These are phyloP conservation scores for Rhodotorula mucilaginosa DNA, from an alignment of 1,284 basidiomycete genomes.

Conservation along the genomic window DNA sequence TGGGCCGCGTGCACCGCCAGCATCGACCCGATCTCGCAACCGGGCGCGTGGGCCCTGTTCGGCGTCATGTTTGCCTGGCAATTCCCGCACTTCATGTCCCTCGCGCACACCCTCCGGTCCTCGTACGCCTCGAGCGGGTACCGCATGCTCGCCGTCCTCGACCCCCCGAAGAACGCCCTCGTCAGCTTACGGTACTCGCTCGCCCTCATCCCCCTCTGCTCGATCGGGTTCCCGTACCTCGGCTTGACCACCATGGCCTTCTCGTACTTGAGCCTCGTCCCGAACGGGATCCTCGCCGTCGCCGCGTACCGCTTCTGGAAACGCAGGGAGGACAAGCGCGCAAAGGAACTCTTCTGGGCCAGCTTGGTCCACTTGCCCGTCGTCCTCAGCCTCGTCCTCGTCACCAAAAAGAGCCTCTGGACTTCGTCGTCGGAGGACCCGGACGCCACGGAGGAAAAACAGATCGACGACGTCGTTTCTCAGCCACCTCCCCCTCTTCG, in stretches of 20 bases:
- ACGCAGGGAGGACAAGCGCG: constrained; percentile 67
- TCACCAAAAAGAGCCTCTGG: constrained; percentile 70
- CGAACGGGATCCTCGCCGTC: constrained; percentile 69
- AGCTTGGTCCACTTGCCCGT: constrained; percentile 88
- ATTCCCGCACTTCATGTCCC: constrained; percentile 95
- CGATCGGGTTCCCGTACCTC: constrained; percentile 71
- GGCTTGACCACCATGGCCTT: constrained; percentile 87
- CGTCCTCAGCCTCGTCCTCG: constrained; percentile 88
- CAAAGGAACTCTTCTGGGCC: constrained; percentile 74
- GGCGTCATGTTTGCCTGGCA: constrained; percentile 93
- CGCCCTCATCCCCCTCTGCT: constrained; percentile 71
- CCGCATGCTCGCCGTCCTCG: constrained; percentile 82
- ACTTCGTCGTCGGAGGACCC: constrained; percentile 6
- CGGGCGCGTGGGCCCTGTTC: constrained; percentile 60
- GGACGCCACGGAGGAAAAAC: not conserved
- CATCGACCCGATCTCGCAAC: constrained; percentile 65
- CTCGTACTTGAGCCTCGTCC: constrained; percentile 70
- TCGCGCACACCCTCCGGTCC: constrained; percentile 81
- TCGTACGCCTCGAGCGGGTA: constrained; percentile 94
- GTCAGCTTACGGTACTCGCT: constrained; percentile 82
- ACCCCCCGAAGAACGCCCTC: constrained; percentile 76
- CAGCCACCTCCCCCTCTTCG: not conserved
- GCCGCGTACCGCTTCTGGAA: constrained; percentile 76
- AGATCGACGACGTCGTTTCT: not conserved
- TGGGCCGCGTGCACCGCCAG: constrained; percentile 92